phyloP scores from a whole-genome alignment of 371 early-diverging fungal species.

The Chytridium lagenaria region DNA sequence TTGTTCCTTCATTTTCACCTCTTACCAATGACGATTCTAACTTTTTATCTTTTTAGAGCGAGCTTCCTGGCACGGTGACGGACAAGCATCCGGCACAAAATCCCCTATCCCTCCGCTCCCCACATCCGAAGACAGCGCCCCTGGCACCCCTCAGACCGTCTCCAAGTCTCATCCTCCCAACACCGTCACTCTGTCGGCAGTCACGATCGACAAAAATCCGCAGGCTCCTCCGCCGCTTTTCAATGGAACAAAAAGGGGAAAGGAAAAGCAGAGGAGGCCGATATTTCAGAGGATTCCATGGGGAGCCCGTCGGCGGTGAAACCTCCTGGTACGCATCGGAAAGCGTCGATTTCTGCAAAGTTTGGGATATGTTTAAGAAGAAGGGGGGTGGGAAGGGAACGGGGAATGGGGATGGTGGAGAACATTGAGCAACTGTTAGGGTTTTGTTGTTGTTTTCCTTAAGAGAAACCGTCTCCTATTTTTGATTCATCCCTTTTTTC shows the following conservation, averaged over 20 bases:
- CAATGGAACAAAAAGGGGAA: neutral
- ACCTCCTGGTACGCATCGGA: neutral
- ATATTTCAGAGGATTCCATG: neutral
- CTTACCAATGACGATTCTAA: too few species aligned
- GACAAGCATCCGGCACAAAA: neutral
- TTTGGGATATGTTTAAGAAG: constrained; percentile 17
- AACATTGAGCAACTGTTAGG: too few species aligned
- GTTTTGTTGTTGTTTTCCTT: too few species aligned
- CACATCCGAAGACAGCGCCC: neutral
- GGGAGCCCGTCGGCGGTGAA: neutral
- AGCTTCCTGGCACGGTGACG: neutral
- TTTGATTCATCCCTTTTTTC: too few species aligned
- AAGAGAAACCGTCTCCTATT: too few species aligned
- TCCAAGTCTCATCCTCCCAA: neutral
- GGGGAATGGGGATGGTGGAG: too few species aligned
- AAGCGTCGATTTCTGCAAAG: constrained; percentile 10
- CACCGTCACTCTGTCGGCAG: constrained; percentile 3
- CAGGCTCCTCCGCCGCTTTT: neutral
- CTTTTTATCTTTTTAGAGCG: too few species aligned
- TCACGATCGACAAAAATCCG: constrained; percentile 3
- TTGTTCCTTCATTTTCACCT: too few species aligned
- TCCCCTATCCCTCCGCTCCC: neutral
- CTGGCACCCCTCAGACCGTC: neutral
- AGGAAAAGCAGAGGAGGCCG: neutral
- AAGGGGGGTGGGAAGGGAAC: too few species aligned